Base-by-base conservation (phyloP, 139 green algal species). In the Zygnema circumcarinatum region DNA sequence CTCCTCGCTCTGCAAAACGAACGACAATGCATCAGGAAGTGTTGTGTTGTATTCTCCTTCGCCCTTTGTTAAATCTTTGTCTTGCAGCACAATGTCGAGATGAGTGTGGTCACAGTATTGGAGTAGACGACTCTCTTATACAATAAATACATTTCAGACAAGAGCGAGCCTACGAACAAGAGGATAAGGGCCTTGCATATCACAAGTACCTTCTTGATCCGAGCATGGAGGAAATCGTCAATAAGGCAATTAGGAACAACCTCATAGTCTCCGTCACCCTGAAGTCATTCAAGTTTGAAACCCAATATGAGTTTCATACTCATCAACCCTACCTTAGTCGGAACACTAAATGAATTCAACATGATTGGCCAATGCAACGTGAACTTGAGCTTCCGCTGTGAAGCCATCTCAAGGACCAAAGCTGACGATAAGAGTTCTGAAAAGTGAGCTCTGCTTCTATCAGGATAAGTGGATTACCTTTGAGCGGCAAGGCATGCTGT, bases 181-280 rank as follows among this genome's bases (percentile, higher is more conserved):
- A n/a, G n/a, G n/a, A n/a, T n/a, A n/a, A n/a, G n/a, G n/a, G n/a
- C n/a, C n/a, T n/a, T n/a, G n/a, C n/a, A n/a, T n/a, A n/a, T n/a
- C n/a, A n/a, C 47, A 62, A 62, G 7, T 62, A 88, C 82, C 82
- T 88, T 88, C 1, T 88, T 32, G 40, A 88, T 88, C 41, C 82
- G 82, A 29, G 25, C 67, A 0, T 53, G 33, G 20, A 92, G 47
- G 56, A 79, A 92, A 83, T 98, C 95, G 74, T 98, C 95, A 35
- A 98, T 94, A 39, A 95, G 88, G 85, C 96, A 16, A 47, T 90
- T 91, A 21, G 94, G 85, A 89, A 94, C 94, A 38, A 98, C 84
- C 90, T 98, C 95, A 85, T 97, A 98, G 90, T 95, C 84, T 32
- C 96, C 96, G 87, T 98, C 95, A 39, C 96, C 82, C 82, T 88